Evolutionary conservation across 2,329 filamentous ascomycete genomes (phyloP), one percentile per base, ranked within the genome.

Genomic region (Cryphonectria radicalis): DNA sequence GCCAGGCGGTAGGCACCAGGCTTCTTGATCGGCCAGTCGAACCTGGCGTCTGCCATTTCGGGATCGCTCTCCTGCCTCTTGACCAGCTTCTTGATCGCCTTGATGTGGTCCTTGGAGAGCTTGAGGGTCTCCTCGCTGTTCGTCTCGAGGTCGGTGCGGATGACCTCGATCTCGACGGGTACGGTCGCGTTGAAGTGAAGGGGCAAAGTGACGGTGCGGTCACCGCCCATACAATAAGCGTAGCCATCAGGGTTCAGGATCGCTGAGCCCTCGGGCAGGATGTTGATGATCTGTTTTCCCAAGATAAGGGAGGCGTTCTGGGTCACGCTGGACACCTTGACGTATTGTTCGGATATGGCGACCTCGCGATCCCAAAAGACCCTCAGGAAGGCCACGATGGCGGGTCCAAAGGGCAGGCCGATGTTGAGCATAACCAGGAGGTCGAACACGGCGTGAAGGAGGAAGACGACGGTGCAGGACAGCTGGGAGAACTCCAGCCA

Each of bases 221-320:
- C 84, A 60, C 85, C 84, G 70, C 91, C 91, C 64, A 99, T 83
- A 81, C 96, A 99, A 80, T 96, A 96, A 0, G 94, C 88, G n/a
- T 87, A 83, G 71, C 89, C 87, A 63, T 94, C 88, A 0, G 94
- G 94, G 77, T 99, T 99, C 74, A 99, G 85, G 65, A 94, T 87
- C 19, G 95, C 96, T 65, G 95, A 96, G 25, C 97, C 97, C 85
- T 99, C 96, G 1, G 96, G 96, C 69, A 99, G 85, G 78, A 99
- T 97, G 79, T 99, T 96, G 81, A 99, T 95, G 76, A 98, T 97
- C 83, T 98, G 95, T 80, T 94, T 96, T 78, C 96, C 96, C 82
- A 97, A 88, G 74, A 99, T 98, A 77, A 98, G 87, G 32, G 95
- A 97, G 43, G 93, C 89, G 79, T 98, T 98, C 79, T 98, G 93